Conservation (phyloP, 164 flowering plant species). For the Aristolochia contorta region DNA sequence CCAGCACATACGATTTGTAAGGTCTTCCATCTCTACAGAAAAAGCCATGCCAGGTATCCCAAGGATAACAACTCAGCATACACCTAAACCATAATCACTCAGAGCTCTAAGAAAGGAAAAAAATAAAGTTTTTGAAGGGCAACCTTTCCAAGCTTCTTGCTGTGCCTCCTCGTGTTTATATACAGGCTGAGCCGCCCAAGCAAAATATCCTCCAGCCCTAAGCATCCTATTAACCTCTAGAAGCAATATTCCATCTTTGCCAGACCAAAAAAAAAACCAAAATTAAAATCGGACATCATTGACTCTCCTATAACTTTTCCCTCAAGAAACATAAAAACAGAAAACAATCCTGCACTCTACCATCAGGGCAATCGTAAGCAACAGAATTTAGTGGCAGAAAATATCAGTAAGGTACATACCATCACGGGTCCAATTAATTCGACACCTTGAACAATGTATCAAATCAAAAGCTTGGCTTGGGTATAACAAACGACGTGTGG, state of each 20-base stretch:
- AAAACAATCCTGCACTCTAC: background rate
- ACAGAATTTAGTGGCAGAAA: background rate
- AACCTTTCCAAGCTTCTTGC: slow-evolving; percentile 84
- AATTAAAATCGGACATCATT: no score
- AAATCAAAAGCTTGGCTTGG: slow-evolving; percentile 66
- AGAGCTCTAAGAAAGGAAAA: background rate
- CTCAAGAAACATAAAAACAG: no score
- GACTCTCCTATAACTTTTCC: background rate
- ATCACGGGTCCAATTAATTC: slow-evolving; percentile 60
- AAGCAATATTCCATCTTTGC: slow-evolving; percentile 58
- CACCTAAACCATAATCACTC: background rate
- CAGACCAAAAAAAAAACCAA: slow-evolving; percentile 6
- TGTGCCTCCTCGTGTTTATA: slow-evolving; percentile 64
- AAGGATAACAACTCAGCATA: no score
- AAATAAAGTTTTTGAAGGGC: background rate
- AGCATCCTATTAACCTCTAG: slow-evolving; percentile 86
- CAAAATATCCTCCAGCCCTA: slow-evolving; percentile 79
- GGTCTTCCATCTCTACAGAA: slow-evolving; percentile 64
- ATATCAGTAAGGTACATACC: slow-evolving; percentile 21
- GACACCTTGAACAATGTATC: slow-evolving; percentile 60
- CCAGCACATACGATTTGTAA: slow-evolving; percentile 76
- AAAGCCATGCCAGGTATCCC: background rate
- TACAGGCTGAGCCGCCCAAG: slow-evolving; percentile 96
- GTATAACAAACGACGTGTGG: slow-evolving; percentile 42
- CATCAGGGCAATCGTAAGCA: no score